A percentile compares a stretch with the other conserved stretches of the same genome.
Evolutionary conservation across 2,329 filamentous ascomycete genomes (phyloP).

Genomic region (Phoma sp.): DNA sequence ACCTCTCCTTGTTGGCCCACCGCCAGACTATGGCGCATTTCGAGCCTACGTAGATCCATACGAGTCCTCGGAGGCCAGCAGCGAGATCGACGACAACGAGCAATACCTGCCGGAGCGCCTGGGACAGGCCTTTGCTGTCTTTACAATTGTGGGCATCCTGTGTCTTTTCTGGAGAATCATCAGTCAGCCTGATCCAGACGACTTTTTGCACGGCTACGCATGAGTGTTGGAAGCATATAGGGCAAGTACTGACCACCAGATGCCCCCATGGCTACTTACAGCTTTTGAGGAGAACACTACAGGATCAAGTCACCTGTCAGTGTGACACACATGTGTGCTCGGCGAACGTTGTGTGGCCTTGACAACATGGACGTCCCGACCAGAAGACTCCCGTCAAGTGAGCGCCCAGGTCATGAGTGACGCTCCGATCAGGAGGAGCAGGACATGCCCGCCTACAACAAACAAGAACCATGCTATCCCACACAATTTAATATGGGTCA

Average conservation of each 20-base stretch:
- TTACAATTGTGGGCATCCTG: conserved; percentile 35
- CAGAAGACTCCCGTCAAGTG: too few species aligned
- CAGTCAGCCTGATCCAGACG: conserved; percentile 23
- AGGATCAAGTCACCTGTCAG: too few species aligned
- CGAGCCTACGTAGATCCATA: conserved; percentile 35
- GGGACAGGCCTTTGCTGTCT: conserved; percentile 36
- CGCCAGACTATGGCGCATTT: conserved; percentile 41
- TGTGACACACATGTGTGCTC: too few species aligned
- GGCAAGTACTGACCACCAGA: not conserved
- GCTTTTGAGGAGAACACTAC: too few species aligned
- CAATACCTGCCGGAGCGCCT: conserved; percentile 37
- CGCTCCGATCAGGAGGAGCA: too few species aligned
- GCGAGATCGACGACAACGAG: conserved; percentile 31
- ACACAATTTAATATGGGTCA: too few species aligned
- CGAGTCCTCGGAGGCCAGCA: conserved; percentile 38
- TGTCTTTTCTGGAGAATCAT: conserved; percentile 42
- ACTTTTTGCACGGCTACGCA: not conserved
- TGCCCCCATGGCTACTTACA: too few species aligned
- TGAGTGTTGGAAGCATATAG: not conserved
- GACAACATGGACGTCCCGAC: too few species aligned
- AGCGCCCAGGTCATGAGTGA: too few species aligned
- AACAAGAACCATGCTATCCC: too few species aligned
- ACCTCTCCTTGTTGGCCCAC: conserved; percentile 39
- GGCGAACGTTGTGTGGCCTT: too few species aligned
- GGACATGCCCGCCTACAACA: too few species aligned